These are phyloP conservation scores for Posidonia australis DNA, from an alignment of 106 monocot species.

Conservation along the genomic window DNA sequence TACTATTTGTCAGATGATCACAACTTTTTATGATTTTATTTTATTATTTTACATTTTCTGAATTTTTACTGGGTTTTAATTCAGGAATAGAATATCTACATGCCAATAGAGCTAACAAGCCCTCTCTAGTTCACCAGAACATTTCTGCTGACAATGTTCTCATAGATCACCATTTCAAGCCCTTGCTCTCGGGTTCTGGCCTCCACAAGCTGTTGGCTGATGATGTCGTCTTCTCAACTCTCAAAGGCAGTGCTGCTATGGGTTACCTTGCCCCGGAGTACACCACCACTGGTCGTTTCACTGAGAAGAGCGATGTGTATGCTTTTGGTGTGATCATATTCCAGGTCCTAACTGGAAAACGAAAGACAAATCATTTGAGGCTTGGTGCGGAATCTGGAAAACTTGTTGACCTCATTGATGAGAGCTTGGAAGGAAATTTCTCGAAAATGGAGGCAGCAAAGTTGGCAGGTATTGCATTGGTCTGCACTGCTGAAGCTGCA, in stretches of 20 bases:
- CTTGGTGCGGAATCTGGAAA: slow-evolving; percentile 24
- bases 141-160: slow-evolving; percentile 63
- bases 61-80: background rate
- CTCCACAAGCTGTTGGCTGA: slow-evolving; percentile 63
- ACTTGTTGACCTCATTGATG: slow-evolving; percentile 45
- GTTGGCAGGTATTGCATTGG: slow-evolving; percentile 31
- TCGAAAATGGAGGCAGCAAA: slow-evolving; percentile 50
- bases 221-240: slow-evolving; percentile 54
- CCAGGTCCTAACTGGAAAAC: slow-evolving; percentile 54
- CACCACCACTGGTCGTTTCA: slow-evolving; percentile 53
- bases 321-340: slow-evolving; percentile 59
- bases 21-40: too few species aligned
- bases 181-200: slow-evolving; percentile 43
- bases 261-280: slow-evolving; percentile 28
- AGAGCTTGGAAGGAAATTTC: slow-evolving; percentile 35
- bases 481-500: slow-evolving; percentile 48
- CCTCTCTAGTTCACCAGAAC: slow-evolving; percentile 61
- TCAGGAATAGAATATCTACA: slow-evolving; percentile 69
- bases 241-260: slow-evolving; percentile 53
- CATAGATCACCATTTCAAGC: slow-evolving; percentile 47
- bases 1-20: too few species aligned
- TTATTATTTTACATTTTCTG: background rate
- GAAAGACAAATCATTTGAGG: slow-evolving; percentile 23
- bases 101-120: slow-evolving; percentile 37
- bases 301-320: slow-evolving; percentile 66